A percentile compares a stretch with the other conserved stretches of the same genome.
These are phyloP conservation scores for Capsicum chinense DNA, from an alignment of 257 asterid genomes.

Conservation along the genomic window DNA sequence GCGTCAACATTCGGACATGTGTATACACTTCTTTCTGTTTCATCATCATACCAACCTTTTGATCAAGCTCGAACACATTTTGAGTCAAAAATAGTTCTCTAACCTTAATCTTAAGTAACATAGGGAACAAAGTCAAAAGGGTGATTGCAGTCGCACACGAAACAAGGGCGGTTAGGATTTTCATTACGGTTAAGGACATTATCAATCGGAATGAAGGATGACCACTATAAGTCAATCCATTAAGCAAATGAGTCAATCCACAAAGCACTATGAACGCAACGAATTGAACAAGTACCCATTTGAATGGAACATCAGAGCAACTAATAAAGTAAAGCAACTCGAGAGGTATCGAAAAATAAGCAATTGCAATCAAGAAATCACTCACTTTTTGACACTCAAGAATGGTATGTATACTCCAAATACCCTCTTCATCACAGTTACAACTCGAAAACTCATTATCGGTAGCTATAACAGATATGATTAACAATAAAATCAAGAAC, in stretches of 20 bases:
- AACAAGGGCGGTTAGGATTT: conserved; percentile 51
- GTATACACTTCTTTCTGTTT: conserved; percentile 49
- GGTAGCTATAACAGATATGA: conserved; percentile 37
- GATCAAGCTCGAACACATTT: conserved; percentile 52
- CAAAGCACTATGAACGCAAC: conserved; percentile 54
- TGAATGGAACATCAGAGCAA: conserved; percentile 51
- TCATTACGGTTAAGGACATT: conserved; percentile 48
- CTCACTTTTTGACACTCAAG: conserved; percentile 46
- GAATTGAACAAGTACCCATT: conserved; percentile 55
- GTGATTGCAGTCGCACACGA: conserved; percentile 58
- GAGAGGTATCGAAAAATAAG: conserved; percentile 52
- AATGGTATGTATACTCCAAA: conserved; percentile 44
- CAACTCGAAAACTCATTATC: conserved; percentile 32
- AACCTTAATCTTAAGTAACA: conserved; percentile 49
- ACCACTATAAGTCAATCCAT: conserved; percentile 44
- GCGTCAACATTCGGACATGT: conserved; percentile 54
- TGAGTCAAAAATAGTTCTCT: conserved; percentile 51
- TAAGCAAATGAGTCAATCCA: conserved; percentile 55
- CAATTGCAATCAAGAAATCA: conserved; percentile 56
- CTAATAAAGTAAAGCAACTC: conserved; percentile 52
- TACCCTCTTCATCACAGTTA: conserved; percentile 50
- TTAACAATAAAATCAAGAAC: conserved; percentile 32
- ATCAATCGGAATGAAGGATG: conserved; percentile 50
- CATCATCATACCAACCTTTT: conserved; percentile 54
- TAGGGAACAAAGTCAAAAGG: conserved; percentile 48